These are phyloP conservation scores for Claviceps capensis DNA, from an alignment of 2,329 filamentous ascomycete species.

Conservation along the genomic window DNA sequence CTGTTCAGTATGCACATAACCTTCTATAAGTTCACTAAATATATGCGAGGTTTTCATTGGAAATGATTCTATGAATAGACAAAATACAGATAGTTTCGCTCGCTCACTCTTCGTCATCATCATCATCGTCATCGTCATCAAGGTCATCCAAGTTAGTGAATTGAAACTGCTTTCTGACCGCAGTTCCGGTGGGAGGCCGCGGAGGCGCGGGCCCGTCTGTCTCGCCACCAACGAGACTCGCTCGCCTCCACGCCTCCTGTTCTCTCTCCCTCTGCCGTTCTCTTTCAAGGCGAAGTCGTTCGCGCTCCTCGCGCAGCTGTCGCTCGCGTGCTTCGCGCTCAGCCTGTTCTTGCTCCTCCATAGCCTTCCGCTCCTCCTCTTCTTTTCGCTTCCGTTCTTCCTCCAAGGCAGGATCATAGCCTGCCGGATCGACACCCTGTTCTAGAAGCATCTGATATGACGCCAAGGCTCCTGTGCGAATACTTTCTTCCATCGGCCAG, in stretches of 20 bases:
- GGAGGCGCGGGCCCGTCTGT: conserved; percentile 13
- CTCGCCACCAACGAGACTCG: conserved; percentile 18
- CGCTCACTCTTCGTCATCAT: conserved; percentile 14
- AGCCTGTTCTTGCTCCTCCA: conserved; percentile 31
- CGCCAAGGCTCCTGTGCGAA: conserved; percentile 54
- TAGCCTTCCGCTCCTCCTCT: conserved; percentile 33
- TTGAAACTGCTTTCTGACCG: conserved; percentile 40
- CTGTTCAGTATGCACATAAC: neutral
- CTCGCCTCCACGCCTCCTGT: conserved; percentile 26
- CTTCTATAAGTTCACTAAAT: neutral
- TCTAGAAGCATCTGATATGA: conserved; percentile 48
- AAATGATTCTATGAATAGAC: neutral
- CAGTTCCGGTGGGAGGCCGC: conserved; percentile 13
- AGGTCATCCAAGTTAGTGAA: conserved; percentile 40
- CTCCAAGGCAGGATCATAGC: conserved; percentile 43
- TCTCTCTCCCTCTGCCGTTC: conserved; percentile 29
- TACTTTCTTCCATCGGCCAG: conserved; percentile 61
- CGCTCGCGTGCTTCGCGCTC: conserved; percentile 34
- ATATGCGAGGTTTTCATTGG: neutral
- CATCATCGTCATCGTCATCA: conserved; percentile 32
- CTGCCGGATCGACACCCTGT: conserved; percentile 45
- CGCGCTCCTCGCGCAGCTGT: conserved; percentile 24
- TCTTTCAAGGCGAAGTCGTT: conserved; percentile 26
- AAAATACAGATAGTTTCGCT: neutral
- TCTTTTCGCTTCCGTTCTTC: conserved; percentile 36